phyloP scores from a whole-genome alignment of 768 basidiomycete genomes.

The Russula sp. region DNA sequence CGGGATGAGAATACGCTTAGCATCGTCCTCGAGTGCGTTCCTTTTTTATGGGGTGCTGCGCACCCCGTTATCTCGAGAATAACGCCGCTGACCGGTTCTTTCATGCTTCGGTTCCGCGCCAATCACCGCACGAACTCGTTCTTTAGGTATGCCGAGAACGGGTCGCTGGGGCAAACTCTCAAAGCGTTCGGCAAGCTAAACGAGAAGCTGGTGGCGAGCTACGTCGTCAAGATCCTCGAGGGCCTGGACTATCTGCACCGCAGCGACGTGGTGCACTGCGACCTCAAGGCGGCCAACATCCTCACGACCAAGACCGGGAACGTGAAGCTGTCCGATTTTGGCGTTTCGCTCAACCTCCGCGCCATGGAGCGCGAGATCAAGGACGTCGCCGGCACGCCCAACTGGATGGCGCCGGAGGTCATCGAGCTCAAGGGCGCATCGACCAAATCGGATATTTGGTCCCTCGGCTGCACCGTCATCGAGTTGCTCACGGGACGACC shows the following conservation, averaged over 20 bases:
- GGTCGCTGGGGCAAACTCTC: constrained; percentile 86
- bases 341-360: constrained; percentile 91
- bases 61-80: background rate
- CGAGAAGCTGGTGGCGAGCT: constrained; percentile 84
- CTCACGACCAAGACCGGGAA: constrained; percentile 98
- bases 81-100: background rate
- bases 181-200: constrained; percentile 92
- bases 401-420: constrained; percentile 99
- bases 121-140: no score
- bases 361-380: constrained; percentile 82
- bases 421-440: constrained; percentile 92
- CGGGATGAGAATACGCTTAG: constrained; percentile 82
- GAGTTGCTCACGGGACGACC: constrained; percentile 90
- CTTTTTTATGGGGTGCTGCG: background rate
- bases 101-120: background rate
- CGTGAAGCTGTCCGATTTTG: constrained; percentile 95
- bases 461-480: constrained; percentile 88
- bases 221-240: constrained; percentile 95
- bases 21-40: constrained; percentile 87
- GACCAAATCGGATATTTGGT: constrained; percentile 94
- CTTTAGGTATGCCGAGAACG: constrained; percentile 97
- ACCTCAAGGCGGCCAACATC: constrained; percentile 97
- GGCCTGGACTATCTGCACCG: constrained; percentile 89
- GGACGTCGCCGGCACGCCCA: constrained; percentile 90
- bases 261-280: constrained; percentile 91